phyloP scores from a whole-genome alignment of 2,329 filamentous ascomycete genomes.

The Calonectria ilicicola region DNA sequence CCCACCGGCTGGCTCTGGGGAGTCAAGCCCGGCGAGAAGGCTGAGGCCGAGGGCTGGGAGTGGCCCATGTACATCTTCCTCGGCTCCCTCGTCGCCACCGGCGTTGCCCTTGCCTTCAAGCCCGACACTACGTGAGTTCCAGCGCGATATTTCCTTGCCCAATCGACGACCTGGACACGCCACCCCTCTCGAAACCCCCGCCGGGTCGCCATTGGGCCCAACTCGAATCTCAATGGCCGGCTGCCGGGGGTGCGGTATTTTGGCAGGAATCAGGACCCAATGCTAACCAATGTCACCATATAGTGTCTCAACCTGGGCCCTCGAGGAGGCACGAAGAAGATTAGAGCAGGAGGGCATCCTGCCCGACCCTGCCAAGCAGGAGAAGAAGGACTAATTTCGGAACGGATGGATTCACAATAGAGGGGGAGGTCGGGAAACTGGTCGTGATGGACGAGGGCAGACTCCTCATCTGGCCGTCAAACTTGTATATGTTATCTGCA shows the following conservation, averaged over 20 bases:
- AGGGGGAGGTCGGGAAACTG: constrained; percentile 21
- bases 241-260: constrained; percentile 39
- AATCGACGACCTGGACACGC: neutral
- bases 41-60: constrained; percentile 98
- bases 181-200: neutral
- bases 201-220: constrained; percentile 5
- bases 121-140: constrained; percentile 94
- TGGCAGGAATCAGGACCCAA: constrained; percentile 16
- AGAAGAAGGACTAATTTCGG: constrained; percentile 62
- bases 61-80: constrained; percentile 86
- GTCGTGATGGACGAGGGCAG: constrained; percentile 25
- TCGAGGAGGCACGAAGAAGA: constrained; percentile 94
- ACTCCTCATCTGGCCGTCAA: constrained; percentile 30
- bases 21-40: constrained; percentile 94
- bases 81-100: constrained; percentile 78
- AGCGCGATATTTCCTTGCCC: constrained; percentile 20
- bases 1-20: constrained; percentile 94
- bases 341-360: constrained; percentile 96
- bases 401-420: constrained; percentile 26
- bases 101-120: constrained; percentile 92
- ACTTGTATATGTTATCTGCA: constrained; percentile 49
- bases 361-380: constrained; percentile 76
- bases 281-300: constrained; percentile 43
- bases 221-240: constrained; percentile 18
- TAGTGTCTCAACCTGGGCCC: constrained; percentile 99